These are phyloP conservation scores for Echria macrotheca DNA, from an alignment of 495 filamentous ascomycete species.

Conservation along the genomic window DNA sequence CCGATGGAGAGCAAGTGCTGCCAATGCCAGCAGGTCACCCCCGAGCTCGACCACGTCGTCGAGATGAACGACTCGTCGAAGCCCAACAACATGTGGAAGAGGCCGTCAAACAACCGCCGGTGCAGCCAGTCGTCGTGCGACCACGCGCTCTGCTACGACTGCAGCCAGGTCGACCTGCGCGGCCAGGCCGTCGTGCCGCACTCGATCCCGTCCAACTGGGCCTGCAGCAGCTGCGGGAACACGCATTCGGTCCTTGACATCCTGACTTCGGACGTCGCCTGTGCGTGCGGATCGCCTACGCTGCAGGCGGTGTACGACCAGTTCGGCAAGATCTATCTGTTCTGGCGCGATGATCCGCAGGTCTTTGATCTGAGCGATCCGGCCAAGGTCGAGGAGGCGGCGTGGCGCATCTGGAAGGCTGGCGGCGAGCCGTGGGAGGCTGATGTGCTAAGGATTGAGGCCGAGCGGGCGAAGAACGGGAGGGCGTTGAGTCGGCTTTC, in stretches of 20 bases:
- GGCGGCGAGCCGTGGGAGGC: constrained; percentile 21
- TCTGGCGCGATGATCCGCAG: constrained; percentile 26
- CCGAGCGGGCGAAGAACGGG: constrained; percentile 1
- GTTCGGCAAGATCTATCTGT: constrained; percentile 27
- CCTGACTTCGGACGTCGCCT: constrained; percentile 12
- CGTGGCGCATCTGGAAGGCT: constrained; percentile 23
- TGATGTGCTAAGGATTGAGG: constrained; percentile 6
- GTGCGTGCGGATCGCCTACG: constrained; percentile 17
- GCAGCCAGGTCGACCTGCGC: constrained; percentile 9
- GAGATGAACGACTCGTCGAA: not conserved
- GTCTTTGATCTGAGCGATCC: constrained; percentile 24
- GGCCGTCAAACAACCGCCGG: not conserved
- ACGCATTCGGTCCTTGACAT: constrained; percentile 19
- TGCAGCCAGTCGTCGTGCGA: not conserved
- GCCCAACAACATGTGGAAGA: not conserved
- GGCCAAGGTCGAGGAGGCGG: constrained; percentile 23
- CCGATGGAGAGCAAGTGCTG: constrained; percentile 13
- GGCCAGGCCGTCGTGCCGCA: constrained; percentile 14
- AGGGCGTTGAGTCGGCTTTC: not conserved
- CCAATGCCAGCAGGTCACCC: constrained; percentile 10
- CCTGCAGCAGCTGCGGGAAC: constrained; percentile 24
- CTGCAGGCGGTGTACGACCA: constrained; percentile 33
- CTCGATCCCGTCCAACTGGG: constrained; percentile 24
- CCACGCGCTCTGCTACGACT: constrained; percentile 14
- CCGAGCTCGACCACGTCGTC: not conserved